Evolutionary conservation across 768 basidiomycete species (phyloP).

Genomic region (Rhodosporidiobolus sp.): DNA sequence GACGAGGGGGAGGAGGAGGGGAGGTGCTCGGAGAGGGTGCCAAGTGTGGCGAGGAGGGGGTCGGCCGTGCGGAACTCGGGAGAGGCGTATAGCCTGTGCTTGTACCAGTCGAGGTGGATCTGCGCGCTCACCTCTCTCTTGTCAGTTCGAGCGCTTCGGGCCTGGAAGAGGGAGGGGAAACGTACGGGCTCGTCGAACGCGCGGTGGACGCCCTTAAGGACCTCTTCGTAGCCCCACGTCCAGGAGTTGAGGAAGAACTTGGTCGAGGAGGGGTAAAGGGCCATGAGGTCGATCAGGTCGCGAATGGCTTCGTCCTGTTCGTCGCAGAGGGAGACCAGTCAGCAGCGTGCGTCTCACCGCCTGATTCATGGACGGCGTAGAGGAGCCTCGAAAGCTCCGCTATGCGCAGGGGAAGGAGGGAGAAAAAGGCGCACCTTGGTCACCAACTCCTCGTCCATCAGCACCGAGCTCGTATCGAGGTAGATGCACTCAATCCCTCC

Average conservation of each 20-base stretch:
- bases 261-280: conserved; percentile 61
- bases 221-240: conserved; percentile 89
- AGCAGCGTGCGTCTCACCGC: too few relatives aligned
- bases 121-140: conserved; percentile 43
- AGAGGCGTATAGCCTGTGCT: conserved; percentile 60
- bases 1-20: neutral
- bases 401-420: neutral
- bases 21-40: conserved; percentile 50
- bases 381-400: too few relatives aligned
- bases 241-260: conserved; percentile 87
- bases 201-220: conserved; percentile 69
- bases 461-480: conserved; percentile 72
- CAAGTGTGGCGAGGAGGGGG: conserved; percentile 60
- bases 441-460: conserved; percentile 57
- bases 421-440: conserved; percentile 56
- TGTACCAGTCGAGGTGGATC: conserved; percentile 92
- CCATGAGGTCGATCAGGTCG: conserved; percentile 68
- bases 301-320: conserved; percentile 66
- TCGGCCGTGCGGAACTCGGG: conserved; percentile 55
- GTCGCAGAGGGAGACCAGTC: neutral
- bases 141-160: neutral
- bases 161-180: neutral
- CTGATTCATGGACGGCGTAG: too few relatives aligned
- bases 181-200: conserved; percentile 64
- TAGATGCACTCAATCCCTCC: conserved; percentile 56